Conservation (phyloP, 352 stramenopile species). For the Pythium dissotocum region DNA sequence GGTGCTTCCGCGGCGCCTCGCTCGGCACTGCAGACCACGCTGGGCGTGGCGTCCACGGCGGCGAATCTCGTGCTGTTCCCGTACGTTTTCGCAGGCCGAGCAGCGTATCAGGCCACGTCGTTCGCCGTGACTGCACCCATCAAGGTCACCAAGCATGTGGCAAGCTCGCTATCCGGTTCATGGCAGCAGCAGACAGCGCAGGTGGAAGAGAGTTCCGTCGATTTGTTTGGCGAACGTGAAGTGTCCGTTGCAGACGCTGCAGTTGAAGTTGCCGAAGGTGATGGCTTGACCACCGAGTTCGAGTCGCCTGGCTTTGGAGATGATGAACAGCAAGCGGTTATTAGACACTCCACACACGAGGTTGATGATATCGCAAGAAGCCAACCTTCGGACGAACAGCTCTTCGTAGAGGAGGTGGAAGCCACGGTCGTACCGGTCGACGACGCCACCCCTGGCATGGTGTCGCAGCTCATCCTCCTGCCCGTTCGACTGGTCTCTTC, state of each 20-base stretch:
- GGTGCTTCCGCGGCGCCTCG: neutral
- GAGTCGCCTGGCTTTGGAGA: neutral
- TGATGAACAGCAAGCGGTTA: neutral
- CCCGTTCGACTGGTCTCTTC: constrained; percentile 61
- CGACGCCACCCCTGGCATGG: constrained; percentile 22
- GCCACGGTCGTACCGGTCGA: neutral
- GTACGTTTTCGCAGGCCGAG: constrained; percentile 62
- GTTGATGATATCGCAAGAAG: neutral
- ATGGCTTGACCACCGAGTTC: neutral
- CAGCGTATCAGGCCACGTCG: constrained; percentile 54
- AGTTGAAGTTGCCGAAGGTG: neutral
- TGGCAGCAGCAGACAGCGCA: constrained; percentile 17
- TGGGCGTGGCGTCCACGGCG: constrained; percentile 53
- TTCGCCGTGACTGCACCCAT: constrained; percentile 58
- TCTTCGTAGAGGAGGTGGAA: neutral
- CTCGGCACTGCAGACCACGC: constrained; percentile 46
- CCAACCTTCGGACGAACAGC: neutral
- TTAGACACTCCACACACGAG: neutral
- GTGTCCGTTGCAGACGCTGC: neutral
- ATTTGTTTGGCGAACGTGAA: constrained; percentile 56
- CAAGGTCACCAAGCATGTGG: constrained; percentile 55
- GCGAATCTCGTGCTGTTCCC: constrained; percentile 64
- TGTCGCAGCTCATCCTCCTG: constrained; percentile 62
- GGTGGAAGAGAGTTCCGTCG: constrained; percentile 18
- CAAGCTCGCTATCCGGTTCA: constrained; percentile 34